These are phyloP conservation scores for Diplodia sapinea DNA, from an alignment of 2,329 filamentous ascomycete species.

Conservation along the genomic window DNA sequence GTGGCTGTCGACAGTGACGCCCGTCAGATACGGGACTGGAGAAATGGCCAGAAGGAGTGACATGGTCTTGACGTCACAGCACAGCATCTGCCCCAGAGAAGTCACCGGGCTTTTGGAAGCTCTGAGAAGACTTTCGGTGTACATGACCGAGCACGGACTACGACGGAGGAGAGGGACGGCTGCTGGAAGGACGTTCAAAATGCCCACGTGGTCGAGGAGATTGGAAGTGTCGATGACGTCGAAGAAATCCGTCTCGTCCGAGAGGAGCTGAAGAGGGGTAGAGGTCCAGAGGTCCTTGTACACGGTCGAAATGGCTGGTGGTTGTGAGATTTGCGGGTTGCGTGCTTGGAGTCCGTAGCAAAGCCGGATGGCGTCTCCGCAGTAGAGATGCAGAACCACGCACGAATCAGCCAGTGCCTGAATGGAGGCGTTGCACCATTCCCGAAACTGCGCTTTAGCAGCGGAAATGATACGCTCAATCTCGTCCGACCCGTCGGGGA, in stretches of 20 bases:
- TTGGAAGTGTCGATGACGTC: conserved; percentile 63
- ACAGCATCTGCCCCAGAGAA: conserved; percentile 51
- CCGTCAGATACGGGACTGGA: neutral
- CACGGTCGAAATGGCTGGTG: conserved; percentile 52
- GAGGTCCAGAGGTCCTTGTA: conserved; percentile 51
- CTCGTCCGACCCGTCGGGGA: conserved; percentile 22
- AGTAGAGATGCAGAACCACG: conserved; percentile 54
- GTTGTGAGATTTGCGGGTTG: conserved; percentile 36
- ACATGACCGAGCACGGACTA: conserved; percentile 54
- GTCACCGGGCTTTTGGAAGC: conserved; percentile 38
- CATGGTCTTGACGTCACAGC: conserved; percentile 53
- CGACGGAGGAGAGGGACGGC: conserved; percentile 56
- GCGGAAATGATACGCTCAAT: conserved; percentile 37
- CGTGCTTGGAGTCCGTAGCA: conserved; percentile 58
- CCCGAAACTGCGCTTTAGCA: conserved; percentile 54
- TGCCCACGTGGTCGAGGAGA: conserved; percentile 52
- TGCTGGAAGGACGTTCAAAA: conserved; percentile 56
- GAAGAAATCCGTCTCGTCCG: conserved; percentile 49
- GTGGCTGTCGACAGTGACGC: conserved; percentile 8
- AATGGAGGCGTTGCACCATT: conserved; percentile 55
- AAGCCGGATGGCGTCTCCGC: conserved; percentile 59
- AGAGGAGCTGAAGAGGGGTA: conserved; percentile 50
- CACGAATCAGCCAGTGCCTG: conserved; percentile 34
- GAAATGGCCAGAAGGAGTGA: conserved; percentile 52
- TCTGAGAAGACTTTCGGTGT: conserved; percentile 54